A percentile compares a stretch with the other conserved stretches of the same genome.
Conservation (phyloP, 2,329 filamentous ascomycete species). For the Pseudocercospora ulei region DNA sequence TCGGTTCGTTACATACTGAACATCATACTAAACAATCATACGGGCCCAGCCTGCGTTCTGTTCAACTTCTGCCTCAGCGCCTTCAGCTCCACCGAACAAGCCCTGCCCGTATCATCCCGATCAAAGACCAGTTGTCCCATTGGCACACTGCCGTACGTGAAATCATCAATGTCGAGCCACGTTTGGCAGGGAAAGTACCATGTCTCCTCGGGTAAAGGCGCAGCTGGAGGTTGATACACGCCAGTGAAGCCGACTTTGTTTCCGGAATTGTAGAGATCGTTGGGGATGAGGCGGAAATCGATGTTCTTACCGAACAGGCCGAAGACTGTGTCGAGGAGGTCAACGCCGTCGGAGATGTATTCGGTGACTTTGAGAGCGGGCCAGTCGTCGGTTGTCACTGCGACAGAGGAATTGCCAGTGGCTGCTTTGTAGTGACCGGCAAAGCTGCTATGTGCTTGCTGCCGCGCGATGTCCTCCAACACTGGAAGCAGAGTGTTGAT, state of each 20-base stretch:
- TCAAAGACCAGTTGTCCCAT: slow-evolving; percentile 24
- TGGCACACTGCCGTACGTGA: slow-evolving; percentile 21
- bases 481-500: slow-evolving; percentile 23
- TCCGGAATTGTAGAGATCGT: slow-evolving; percentile 22
- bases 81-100: slow-evolving; percentile 14
- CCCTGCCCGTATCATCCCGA: slow-evolving; percentile 18
- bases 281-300: slow-evolving; percentile 26
- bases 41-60: slow-evolving; percentile 15
- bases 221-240: slow-evolving; percentile 15
- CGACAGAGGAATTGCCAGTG: slow-evolving; percentile 20
- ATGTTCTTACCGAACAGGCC: slow-evolving; percentile 11
- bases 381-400: slow-evolving; percentile 23
- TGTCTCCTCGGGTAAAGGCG: slow-evolving; percentile 16
- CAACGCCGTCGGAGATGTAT: slow-evolving; percentile 32
- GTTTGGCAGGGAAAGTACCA: slow-evolving; percentile 17
- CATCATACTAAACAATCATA: neutral
- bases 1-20: neutral
- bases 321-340: slow-evolving; percentile 27
- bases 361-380: slow-evolving; percentile 30
- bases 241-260: slow-evolving; percentile 17
- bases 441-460: slow-evolving; percentile 26
- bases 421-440: slow-evolving; percentile 27
- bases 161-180: slow-evolving; percentile 22
- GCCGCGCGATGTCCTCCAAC: slow-evolving; percentile 27
- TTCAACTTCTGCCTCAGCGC: slow-evolving; percentile 17